Evolutionary conservation across 139 green algal genomes (phyloP).

Genomic region (Chlamydomonas sphaeroides): DNA sequence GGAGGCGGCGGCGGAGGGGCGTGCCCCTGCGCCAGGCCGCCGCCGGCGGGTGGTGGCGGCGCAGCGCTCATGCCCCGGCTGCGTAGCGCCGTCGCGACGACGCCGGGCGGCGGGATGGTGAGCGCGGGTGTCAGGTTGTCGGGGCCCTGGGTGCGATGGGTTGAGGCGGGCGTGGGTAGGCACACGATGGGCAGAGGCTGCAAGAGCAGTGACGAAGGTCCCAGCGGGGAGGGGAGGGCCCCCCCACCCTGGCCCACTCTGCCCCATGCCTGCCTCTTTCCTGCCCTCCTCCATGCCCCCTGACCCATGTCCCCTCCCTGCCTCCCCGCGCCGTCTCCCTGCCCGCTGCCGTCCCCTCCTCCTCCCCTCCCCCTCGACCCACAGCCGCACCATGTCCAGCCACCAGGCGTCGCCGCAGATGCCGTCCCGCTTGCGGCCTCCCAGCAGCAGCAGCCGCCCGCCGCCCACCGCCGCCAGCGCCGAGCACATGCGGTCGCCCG

Average conservation of each 20-base stretch:
- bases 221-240: too few species aligned
- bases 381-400: conserved; percentile 38
- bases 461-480: conserved; percentile 58
- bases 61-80: background rate
- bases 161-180: too few species aligned
- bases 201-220: too few species aligned
- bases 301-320: too few species aligned
- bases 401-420: conserved; percentile 66
- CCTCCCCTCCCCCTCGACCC: background rate
- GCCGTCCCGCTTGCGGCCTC: conserved; percentile 61
- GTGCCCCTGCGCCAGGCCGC: background rate
- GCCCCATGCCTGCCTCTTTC: too few species aligned
- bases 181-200: too few species aligned
- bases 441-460: conserved; percentile 73
- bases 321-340: too few species aligned
- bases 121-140: conserved; percentile 26
- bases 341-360: background rate
- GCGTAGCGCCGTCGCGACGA: background rate
- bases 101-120: background rate
- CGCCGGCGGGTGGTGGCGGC: background rate
- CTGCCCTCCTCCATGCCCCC: too few species aligned
- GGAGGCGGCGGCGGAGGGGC: background rate
- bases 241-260: too few species aligned
- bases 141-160: too few species aligned
- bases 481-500: conserved; percentile 72